Evolutionary conservation across 1,139 yeast species (phyloP).

Genomic region (Candida neerlandica): DNA sequence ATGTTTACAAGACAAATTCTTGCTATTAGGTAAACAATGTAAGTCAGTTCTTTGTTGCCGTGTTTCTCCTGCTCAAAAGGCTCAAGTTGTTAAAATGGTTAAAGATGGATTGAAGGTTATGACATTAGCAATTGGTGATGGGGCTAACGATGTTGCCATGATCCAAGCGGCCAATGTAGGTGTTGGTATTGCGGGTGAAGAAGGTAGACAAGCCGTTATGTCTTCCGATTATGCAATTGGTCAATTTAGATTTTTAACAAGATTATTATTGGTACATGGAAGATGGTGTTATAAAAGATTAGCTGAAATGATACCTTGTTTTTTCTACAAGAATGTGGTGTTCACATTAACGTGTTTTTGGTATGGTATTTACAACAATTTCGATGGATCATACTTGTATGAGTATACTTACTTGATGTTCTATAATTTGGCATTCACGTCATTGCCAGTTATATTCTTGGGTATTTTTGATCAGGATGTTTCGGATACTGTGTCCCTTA

Average conservation of each 20-base stretch:
- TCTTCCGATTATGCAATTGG: slow-evolving; percentile 69
- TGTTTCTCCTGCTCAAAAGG: slow-evolving; percentile 68
- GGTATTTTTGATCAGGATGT: slow-evolving; percentile 68
- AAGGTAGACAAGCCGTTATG: slow-evolving; percentile 70
- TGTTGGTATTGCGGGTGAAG: slow-evolving; percentile 70
- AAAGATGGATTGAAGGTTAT: slow-evolving; percentile 54
- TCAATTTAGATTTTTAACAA: slow-evolving; percentile 57
- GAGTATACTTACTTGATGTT: slow-evolving; percentile 67
- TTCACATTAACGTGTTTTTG: slow-evolving; percentile 64
- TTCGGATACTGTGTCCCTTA: slow-evolving; percentile 54
- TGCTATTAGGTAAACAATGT: slow-evolving; percentile 60
- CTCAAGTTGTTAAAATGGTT: slow-evolving; percentile 56
- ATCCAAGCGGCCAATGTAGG: slow-evolving; percentile 69
- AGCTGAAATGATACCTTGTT: slow-evolving; percentile 67
- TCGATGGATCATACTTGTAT: slow-evolving; percentile 63
- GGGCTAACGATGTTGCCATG: slow-evolving; percentile 72
- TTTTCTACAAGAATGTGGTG: slow-evolving; percentile 63
- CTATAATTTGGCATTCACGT: slow-evolving; percentile 65
- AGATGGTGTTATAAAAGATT: slow-evolving; percentile 66
- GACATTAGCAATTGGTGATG: slow-evolving; percentile 70
- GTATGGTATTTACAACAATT: slow-evolving; percentile 59
- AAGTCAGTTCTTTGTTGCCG: slow-evolving; percentile 65
- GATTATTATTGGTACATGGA: slow-evolving; percentile 61
- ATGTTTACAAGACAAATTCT: slow-evolving; percentile 40
- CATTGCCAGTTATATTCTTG: slow-evolving; percentile 60